Evolutionary conservation across 768 basidiomycete genomes (phyloP), one percentile per base, ranked within the genome.

Genomic region (Tricholoma bakamatsutake): DNA sequence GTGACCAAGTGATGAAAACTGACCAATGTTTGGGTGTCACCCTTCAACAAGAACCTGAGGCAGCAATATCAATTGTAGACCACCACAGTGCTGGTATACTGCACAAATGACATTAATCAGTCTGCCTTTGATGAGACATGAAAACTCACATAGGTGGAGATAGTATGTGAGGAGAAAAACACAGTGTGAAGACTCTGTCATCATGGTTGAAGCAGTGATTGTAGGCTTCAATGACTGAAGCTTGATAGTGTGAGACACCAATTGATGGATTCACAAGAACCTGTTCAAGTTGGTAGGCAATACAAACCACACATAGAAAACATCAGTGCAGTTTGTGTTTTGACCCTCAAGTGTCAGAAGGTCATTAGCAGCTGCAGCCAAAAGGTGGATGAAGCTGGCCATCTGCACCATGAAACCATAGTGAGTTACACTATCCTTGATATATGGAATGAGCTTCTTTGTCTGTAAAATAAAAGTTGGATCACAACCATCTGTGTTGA

Each of bases 101-200:
- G n/a, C n/a, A n/a, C n/a, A n/a, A n/a, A 35, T 46, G 30, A 40
- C 34, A 24, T 37, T 15, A 21, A 24, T 35, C 2, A 52, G 28
- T 47, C 5, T 11, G 28, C 18, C 18, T 39, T 39, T 39, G 37
- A 39, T 6, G 18, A 47, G 28, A 47, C 15, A 30, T 47, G 15
- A 47, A 18, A 5, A 47, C 58, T 13, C 45, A 68, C 64, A 11
- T 24, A 67, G 68, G 55, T 71, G 64, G 12, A 71, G 65, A 33
- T 64, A 66, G 52, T 68, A 71, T 24, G 61, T 63, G 3, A 69
- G 54, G 12, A 70, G 58, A 51, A 67, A 68, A 15, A 68, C 43
- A 2, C 55, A 27, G n/a, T n/a, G n/a, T n/a, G n/a, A n/a, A n/a
- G n/a, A n/a, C n/a, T n/a, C n/a, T n/a, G n/a, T n/a, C n/a, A 53